Evolutionary conservation across 1,139 yeast genomes (phyloP).

Genomic region (Taiozyma sp.): DNA sequence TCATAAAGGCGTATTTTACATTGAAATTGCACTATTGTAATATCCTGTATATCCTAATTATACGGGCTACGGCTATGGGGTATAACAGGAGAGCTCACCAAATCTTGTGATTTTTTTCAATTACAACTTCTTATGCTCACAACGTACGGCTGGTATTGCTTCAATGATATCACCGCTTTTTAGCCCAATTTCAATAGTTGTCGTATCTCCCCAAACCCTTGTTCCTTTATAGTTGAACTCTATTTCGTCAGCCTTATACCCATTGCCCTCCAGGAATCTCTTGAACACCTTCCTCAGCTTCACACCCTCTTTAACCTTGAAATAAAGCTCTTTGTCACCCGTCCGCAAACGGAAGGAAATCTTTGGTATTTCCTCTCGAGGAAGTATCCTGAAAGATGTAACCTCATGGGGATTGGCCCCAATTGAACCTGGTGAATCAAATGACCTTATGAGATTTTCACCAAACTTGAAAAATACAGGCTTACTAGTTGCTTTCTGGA

Average conservation of each 20-base stretch:
- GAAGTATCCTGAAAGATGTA: not conserved
- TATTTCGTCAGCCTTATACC: not conserved
- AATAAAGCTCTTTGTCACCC: not conserved
- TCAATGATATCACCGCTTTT: not conserved
- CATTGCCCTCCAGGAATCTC: not conserved
- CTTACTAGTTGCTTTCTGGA: not conserved
- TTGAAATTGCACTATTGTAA: not conserved
- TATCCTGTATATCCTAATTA: not conserved
- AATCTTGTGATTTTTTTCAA: too few relatives aligned
- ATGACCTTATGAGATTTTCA: not conserved
- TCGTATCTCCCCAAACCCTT: not conserved
- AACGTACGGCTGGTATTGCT: not conserved
- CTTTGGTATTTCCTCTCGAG: not conserved
- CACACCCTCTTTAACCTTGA: constrained; percentile 1
- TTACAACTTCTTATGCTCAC: too few relatives aligned
- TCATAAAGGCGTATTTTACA: not conserved
- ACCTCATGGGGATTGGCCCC: constrained; percentile 2
- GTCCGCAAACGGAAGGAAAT: not conserved
- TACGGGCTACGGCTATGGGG: too few relatives aligned
- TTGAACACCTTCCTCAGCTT: constrained; percentile 7
- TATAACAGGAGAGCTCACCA: too few relatives aligned
- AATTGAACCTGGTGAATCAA: constrained; percentile 4
- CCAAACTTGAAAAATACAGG: not conserved
- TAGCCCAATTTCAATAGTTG: not conserved
- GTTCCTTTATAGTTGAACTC: not conserved